phyloP scores from a whole-genome alignment of 1,284 basidiomycete species.

The Amylostereum chailletii region DNA sequence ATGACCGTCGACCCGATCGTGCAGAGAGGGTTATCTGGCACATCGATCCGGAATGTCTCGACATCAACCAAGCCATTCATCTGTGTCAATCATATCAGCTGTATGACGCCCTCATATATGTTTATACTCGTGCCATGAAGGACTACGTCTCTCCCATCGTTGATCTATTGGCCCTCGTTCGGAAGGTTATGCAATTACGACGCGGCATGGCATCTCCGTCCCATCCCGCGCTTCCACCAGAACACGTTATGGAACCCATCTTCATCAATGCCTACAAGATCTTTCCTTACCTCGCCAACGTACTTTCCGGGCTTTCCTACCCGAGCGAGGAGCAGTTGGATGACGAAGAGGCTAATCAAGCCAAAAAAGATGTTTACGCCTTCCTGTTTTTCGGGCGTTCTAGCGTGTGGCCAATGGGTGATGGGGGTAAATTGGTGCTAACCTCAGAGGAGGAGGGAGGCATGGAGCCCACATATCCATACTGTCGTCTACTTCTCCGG shows the following conservation, averaged over 20 bases:
- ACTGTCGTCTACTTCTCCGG: constrained; percentile 73
- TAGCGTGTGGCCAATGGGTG: constrained; percentile 67
- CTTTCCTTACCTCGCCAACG: constrained; percentile 84
- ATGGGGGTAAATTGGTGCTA: constrained; percentile 64
- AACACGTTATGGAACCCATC: constrained; percentile 44
- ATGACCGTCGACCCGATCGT: constrained; percentile 61
- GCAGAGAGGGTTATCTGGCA: constrained; percentile 94
- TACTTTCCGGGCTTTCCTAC: constrained; percentile 81
- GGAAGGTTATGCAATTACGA: constrained; percentile 51
- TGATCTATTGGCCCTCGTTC: constrained; percentile 73
- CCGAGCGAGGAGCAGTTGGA: constrained; percentile 74
- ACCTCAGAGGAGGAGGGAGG: constrained; percentile 67
- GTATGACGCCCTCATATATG: constrained; percentile 92
- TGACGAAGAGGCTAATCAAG: constrained; percentile 52
- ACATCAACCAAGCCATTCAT: constrained; percentile 87
- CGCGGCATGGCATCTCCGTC: constrained; percentile 25
- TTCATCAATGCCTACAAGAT: constrained; percentile 85
- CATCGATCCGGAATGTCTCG: constrained; percentile 85
- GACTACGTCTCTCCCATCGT: constrained; percentile 91
- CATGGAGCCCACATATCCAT: constrained; percentile 80
- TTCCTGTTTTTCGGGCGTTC: constrained; percentile 85
- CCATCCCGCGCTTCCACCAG: constrained; percentile 21
- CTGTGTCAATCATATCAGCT: constrained; percentile 79
- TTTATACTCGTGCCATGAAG: constrained; percentile 81
- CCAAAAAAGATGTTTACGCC: constrained; percentile 66